Percentiles rank a stretch among this genome's conserved stretches.
Evolutionary conservation across 139 green algal genomes (phyloP).

Genomic region (Chlamydomonas incerta): DNA sequence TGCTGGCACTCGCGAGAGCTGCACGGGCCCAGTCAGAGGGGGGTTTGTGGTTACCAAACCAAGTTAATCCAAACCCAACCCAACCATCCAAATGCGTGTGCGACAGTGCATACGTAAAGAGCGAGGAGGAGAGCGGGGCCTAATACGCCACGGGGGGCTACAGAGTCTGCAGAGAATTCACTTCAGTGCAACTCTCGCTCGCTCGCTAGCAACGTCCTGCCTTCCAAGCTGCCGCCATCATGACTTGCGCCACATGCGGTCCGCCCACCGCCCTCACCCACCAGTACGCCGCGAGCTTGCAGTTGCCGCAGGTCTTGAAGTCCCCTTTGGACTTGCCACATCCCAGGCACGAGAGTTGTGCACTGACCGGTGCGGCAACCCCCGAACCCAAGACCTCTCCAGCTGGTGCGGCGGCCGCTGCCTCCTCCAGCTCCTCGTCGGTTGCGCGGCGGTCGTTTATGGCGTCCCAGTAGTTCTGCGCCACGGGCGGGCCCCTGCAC

Average conservation of each 20-base stretch:
- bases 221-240: too few species aligned
- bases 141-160: too few species aligned
- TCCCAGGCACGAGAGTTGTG: not conserved
- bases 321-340: not conserved
- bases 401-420: not conserved
- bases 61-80: too few species aligned
- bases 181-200: too few species aligned
- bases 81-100: too few species aligned
- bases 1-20: constrained; percentile 39
- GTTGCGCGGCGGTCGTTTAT: not conserved
- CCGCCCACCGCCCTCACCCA: not conserved
- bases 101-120: too few species aligned
- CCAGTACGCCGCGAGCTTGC: constrained; percentile 24
- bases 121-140: too few species aligned
- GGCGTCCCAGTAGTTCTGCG: not conserved
- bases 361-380: not conserved
- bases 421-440: not conserved
- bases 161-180: too few species aligned
- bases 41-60: too few species aligned
- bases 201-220: too few species aligned
- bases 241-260: too few species aligned
- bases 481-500: not conserved
- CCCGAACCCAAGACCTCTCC: too few species aligned
- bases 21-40: not conserved
- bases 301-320: constrained; percentile 11